Evolutionary conservation across 1,284 basidiomycete species (phyloP).

Genomic region (Cutaneotrichosporon dermatis): DNA sequence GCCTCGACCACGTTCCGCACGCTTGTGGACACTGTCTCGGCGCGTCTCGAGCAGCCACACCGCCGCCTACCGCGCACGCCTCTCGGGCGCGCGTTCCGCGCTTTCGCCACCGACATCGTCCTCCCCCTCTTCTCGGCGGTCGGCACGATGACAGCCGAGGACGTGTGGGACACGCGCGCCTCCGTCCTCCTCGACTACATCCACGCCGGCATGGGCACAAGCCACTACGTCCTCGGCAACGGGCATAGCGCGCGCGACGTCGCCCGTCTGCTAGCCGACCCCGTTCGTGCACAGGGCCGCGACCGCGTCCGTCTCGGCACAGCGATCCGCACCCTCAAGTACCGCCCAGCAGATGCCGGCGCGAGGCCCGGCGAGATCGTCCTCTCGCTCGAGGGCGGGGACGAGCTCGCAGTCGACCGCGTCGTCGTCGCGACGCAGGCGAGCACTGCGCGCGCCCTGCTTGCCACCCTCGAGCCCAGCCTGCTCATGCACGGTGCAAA

Average conservation of each 20-base stretch:
- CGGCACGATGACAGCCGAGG: slow-evolving; percentile 54
- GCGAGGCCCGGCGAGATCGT: slow-evolving; percentile 10
- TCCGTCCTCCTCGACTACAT: slow-evolving; percentile 37
- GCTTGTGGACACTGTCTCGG: slow-evolving; percentile 23
- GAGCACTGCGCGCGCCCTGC: slow-evolving; percentile 54
- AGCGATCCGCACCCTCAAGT: slow-evolving; percentile 21
- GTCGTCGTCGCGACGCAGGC: slow-evolving; percentile 69
- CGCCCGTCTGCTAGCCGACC: slow-evolving; percentile 24
- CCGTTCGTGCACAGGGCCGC: slow-evolving; percentile 23
- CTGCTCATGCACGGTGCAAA: slow-evolving; percentile 18
- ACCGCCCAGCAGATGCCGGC: slow-evolving; percentile 3
- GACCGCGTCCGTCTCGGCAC: slow-evolving; percentile 25
- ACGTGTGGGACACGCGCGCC: slow-evolving; percentile 32
- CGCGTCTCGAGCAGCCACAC: slow-evolving; percentile 14
- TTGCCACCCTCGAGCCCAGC: slow-evolving; percentile 24
- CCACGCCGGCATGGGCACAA: slow-evolving; percentile 37
- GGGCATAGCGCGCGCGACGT: slow-evolving; percentile 28
- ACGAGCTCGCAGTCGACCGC: slow-evolving; percentile 54
- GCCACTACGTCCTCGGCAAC: slow-evolving; percentile 33
- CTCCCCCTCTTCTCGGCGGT: slow-evolving; percentile 67
- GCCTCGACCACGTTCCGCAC: slow-evolving; percentile 31
- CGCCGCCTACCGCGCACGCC: slow-evolving; percentile 16
- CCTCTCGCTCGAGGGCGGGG: slow-evolving; percentile 11
- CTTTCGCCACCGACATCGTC: slow-evolving; percentile 57
- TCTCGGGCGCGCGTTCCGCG: slow-evolving; percentile 50